Base-by-base conservation (phyloP, 2,329 filamentous ascomycete genomes). In the Ophiostoma ips region DNA sequence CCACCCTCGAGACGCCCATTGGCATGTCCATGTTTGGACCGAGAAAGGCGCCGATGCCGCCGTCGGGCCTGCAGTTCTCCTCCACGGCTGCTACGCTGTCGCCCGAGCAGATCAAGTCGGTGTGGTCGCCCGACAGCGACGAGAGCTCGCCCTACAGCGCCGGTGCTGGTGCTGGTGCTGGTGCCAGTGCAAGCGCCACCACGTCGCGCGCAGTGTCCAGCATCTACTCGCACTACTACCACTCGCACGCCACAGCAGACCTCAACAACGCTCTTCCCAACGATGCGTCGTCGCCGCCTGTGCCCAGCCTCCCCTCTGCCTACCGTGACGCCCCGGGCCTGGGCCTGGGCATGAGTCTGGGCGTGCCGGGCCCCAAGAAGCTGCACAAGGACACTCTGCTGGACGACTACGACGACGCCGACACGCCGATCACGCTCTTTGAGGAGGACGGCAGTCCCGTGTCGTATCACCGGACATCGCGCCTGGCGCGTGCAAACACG, bases 381-480 rank as follows among this genome's bases (percentile, higher is more conserved):
- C 38, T n/a, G 5, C 11, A 15, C 24, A 43, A 43, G 24, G 40
- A 43, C 21, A 43, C 24, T 5, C 24, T 16, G 7, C 35, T 31
- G n/a, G 70, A 71, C 35, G 71, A 77, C n/a, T 70, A 76, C 3
- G 71, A 76, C 18, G 66, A 68, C 19, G 68, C 64, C 54, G 65
- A 66, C 36, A 82, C 78, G 1, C 77, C 78, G 0, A 76, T 72
- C 51, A 86, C 83, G 0, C 68, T 83, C 1, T 86, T 86, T 55
- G 83, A 86, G 59, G 83, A 86, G 59, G 82, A 85, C 54, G 75
- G 75, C 18, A 70, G 65, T 53, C 69, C 68, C 3, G 60, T 61
- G 28, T 44, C 49, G 5, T 62, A 59, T 59, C 64, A 59, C 46
- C 66, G 59, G 51, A 65, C 66, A 52, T 67, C 67, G 6, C 56